Percentiles rank a stretch among this genome's conserved stretches.
These are phyloP conservation scores for Arctium minus DNA, from an alignment of 129 eudicot genomes.

Conservation along the genomic window DNA sequence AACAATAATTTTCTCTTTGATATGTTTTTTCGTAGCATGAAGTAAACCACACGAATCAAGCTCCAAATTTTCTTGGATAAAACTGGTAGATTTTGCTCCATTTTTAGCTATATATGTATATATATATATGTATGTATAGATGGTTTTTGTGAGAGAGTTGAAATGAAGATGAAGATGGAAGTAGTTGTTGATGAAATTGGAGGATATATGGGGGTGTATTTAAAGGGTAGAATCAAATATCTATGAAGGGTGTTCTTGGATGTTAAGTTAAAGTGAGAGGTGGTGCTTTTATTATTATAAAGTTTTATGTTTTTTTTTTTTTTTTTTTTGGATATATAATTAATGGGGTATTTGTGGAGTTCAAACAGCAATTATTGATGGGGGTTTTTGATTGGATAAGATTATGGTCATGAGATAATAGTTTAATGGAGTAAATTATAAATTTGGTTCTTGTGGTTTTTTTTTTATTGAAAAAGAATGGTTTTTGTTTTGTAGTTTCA, in stretches of 20 bases:
- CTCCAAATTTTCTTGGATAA: slow-evolving; percentile 48
- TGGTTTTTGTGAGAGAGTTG: neutral
- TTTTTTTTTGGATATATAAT: neutral
- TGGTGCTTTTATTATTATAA: neutral
- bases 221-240: neutral
- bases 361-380: slow-evolving; percentile 21
- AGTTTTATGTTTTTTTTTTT: neutral
- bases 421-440: neutral
- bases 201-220: neutral
- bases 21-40: slow-evolving; percentile 50
- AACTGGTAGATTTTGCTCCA: slow-evolving; percentile 55
- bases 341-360: neutral
- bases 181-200: slow-evolving; percentile 6
- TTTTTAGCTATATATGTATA: neutral
- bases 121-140: neutral
- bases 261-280: slow-evolving; percentile 15
- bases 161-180: neutral
- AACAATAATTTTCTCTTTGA: slow-evolving; percentile 45
- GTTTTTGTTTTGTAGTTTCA: too few species aligned
- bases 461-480: too few species aligned
- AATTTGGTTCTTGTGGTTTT: too few species aligned
- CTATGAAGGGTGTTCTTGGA: slow-evolving; percentile 14
- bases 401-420: slow-evolving; percentile 20
- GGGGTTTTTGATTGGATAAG: slow-evolving; percentile 35
- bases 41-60: slow-evolving; percentile 42